Conservation (phyloP, 208 protist species). For the Leishmania arabica region DNA sequence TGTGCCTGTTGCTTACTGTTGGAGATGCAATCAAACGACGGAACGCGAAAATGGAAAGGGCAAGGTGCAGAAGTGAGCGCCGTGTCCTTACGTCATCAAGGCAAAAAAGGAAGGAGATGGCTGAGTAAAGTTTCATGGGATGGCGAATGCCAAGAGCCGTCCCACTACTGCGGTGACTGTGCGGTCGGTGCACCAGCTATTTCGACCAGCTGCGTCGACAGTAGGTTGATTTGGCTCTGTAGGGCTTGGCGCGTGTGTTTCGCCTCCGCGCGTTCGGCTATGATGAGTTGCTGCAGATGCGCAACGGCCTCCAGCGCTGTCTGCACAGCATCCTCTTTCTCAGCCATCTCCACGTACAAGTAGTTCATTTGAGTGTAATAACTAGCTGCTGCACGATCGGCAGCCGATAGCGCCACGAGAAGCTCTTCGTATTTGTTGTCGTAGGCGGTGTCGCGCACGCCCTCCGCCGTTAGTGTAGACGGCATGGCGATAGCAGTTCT, state of each 20-base stretch:
- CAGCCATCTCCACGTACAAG: conserved; percentile 58
- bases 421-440: conserved; percentile 41
- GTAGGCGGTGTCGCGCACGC: neutral
- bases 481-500: neutral
- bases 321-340: conserved; percentile 49
- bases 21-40: neutral
- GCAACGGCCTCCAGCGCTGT: conserved; percentile 35
- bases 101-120: neutral
- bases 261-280: conserved; percentile 43
- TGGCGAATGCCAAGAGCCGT: neutral
- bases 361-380: conserved; percentile 79
- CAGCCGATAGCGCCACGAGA: conserved; percentile 53
- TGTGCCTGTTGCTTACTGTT: neutral
- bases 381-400: conserved; percentile 65
- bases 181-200: conserved; percentile 13
- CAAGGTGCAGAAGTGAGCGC: neutral
- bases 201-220: conserved; percentile 70
- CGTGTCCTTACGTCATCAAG: neutral
- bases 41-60: neutral
- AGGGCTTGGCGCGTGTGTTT: conserved; percentile 55
- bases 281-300: conserved; percentile 40
- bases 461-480: no score
- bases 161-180: neutral
- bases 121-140: neutral
- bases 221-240: conserved; percentile 67